These are phyloP conservation scores for Psilocybe subaeruginosa DNA, from an alignment of 768 basidiomycete species.

Conservation along the genomic window DNA sequence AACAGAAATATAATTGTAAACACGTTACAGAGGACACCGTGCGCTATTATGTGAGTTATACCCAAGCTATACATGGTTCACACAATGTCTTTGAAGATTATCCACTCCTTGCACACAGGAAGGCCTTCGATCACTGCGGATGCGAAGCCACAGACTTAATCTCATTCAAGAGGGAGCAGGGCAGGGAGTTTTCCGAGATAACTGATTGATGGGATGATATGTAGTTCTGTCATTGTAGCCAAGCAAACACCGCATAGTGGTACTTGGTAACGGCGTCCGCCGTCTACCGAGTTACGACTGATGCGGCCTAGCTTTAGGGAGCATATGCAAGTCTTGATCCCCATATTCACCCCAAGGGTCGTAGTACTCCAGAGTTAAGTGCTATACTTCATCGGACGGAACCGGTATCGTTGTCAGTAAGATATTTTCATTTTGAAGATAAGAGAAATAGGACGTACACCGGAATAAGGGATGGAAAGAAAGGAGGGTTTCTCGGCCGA, in stretches of 20 bases:
- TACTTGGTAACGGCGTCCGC: not conserved
- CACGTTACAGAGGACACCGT: too few relatives aligned
- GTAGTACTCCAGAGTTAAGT: not conserved
- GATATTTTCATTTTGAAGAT: not conserved
- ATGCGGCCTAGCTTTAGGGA: not conserved
- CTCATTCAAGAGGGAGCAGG: too few relatives aligned
- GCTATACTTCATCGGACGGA: conserved; percentile 6
- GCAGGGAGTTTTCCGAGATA: not conserved
- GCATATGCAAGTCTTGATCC: not conserved
- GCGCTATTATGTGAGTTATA: not conserved
- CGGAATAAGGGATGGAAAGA: not conserved
- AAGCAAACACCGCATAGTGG: conserved; percentile 1
- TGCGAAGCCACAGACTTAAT: not conserved
- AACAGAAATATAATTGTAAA: too few relatives aligned
- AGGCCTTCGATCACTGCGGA: not conserved
- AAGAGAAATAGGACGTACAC: not conserved
- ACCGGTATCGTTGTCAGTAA: not conserved
- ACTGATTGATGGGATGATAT: not conserved
- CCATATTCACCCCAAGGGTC: not conserved
- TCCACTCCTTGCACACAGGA: not conserved
- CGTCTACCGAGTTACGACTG: not conserved
- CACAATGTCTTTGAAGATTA: not conserved
- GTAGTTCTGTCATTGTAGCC: not conserved
- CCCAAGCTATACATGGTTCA: not conserved
- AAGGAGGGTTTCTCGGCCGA: not conserved